These are phyloP conservation scores for Manihot esculenta DNA, from an alignment of 441 rosid genomes.

Conservation along the genomic window DNA sequence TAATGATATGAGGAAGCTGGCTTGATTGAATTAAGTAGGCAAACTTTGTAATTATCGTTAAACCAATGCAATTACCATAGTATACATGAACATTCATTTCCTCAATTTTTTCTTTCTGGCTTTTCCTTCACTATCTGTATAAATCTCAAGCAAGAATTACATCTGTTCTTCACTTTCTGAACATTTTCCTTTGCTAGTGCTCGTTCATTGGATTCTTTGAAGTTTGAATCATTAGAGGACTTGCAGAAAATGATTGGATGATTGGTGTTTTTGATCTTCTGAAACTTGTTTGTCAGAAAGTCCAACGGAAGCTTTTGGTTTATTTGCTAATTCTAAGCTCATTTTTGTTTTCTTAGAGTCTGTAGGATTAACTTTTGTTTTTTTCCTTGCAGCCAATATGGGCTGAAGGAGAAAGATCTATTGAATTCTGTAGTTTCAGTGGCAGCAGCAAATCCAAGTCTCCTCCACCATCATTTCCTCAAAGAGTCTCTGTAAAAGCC, in stretches of 20 bases:
- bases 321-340: slow-evolving; percentile 11
- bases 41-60: not conserved
- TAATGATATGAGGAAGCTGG: not conserved
- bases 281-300: not conserved
- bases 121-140: not conserved
- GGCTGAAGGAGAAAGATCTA: slow-evolving; percentile 45
- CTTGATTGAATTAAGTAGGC: not conserved
- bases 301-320: not conserved
- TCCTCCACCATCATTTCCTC: slow-evolving; percentile 43
- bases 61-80: not conserved
- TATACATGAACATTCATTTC: not conserved
- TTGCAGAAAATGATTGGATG: slow-evolving; percentile 4
- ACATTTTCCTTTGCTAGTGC: not conserved
- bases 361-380: not conserved
- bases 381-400: slow-evolving; percentile 53
- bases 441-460: slow-evolving; percentile 28
- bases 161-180: not conserved
- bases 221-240: not conserved
- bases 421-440: slow-evolving; percentile 26
- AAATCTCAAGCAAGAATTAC: not conserved
- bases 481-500: slow-evolving; percentile 39
- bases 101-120: not conserved
- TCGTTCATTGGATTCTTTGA: not conserved
- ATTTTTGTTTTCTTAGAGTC: not conserved
- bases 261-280: not conserved